Conservation (phyloP, 106 monocot species). For the Dendrobium nobile region DNA sequence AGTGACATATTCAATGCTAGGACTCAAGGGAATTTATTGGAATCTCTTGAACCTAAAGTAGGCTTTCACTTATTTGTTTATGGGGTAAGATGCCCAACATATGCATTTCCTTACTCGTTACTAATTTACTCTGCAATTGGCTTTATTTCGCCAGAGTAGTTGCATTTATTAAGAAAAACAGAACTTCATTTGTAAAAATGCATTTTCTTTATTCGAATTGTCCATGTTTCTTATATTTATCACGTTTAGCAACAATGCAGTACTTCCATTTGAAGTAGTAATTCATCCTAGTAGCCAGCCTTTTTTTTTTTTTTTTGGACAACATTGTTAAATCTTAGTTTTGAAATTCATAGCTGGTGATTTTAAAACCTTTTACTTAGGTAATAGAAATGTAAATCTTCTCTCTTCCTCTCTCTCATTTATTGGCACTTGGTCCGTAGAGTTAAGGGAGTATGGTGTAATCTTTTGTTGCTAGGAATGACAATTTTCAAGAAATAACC, state of each 20-base stretch:
- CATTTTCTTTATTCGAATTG: background rate
- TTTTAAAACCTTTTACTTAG: too few species aligned
- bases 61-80: slow-evolving; percentile 47
- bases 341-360: too few species aligned
- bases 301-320: too few species aligned
- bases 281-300: background rate
- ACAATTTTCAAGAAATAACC: too few species aligned
- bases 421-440: too few species aligned
- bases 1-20: slow-evolving; percentile 16
- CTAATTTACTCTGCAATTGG: too few species aligned
- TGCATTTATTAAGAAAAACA: background rate
- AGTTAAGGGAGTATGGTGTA: too few species aligned
- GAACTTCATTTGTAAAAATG: too few species aligned
- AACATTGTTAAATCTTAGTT: too few species aligned
- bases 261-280: background rate
- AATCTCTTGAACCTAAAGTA: slow-evolving; percentile 19
- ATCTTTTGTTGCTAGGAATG: too few species aligned
- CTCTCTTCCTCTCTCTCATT: too few species aligned
- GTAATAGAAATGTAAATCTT: too few species aligned
- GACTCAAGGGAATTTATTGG: slow-evolving; percentile 2
- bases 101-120: background rate
- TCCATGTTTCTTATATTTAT: background rate
- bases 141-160: background rate
- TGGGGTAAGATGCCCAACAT: slow-evolving; percentile 54
- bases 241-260: background rate